Percentiles rank a stretch among this genome's conserved stretches.
Evolutionary conservation across 331 rosid genomes (phyloP).

Genomic region (Cydonia oblonga): DNA sequence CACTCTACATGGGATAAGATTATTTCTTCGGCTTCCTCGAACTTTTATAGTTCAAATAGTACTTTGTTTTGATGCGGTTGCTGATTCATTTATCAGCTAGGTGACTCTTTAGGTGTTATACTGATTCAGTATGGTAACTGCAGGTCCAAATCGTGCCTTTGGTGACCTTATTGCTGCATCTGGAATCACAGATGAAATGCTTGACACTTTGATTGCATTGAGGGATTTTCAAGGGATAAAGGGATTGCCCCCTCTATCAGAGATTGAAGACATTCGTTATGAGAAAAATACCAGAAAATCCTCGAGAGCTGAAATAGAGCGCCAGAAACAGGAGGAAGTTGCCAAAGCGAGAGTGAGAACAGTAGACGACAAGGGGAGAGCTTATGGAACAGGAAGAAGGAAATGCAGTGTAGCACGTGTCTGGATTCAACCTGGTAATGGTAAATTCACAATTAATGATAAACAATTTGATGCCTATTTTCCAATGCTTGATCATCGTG

Average conservation of each 20-base stretch:
- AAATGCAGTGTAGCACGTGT: conserved; percentile 95
- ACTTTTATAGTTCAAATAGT: background rate
- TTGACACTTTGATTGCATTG: conserved; percentile 78
- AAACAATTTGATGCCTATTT: conserved; percentile 83
- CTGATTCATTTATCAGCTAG: background rate
- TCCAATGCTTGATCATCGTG: conserved; percentile 93
- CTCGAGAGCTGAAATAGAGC: conserved; percentile 74
- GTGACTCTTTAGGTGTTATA: background rate
- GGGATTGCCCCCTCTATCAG: conserved; percentile 81
- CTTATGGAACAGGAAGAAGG: conserved; percentile 94
- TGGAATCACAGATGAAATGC: conserved; percentile 89
- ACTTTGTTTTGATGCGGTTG: background rate
- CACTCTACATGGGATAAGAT: background rate
- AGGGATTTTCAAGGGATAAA: conserved; percentile 69
- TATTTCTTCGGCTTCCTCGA: background rate
- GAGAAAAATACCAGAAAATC: conserved; percentile 64
- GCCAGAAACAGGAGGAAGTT: conserved; percentile 78
- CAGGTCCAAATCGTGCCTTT: conserved; percentile 78
- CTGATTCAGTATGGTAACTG: conserved; percentile 1
- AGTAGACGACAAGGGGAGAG: conserved; percentile 82
- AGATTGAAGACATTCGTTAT: conserved; percentile 61
- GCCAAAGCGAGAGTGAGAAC: conserved; percentile 82
- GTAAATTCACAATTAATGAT: conserved; percentile 64
- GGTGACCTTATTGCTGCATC: conserved; percentile 87
- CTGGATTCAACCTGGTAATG: conserved; percentile 84